Percentiles rank a stretch among this genome's conserved stretches.
phyloP scores from a whole-genome alignment of 2,329 filamentous ascomycete species.

The Claviceps arundinis region DNA sequence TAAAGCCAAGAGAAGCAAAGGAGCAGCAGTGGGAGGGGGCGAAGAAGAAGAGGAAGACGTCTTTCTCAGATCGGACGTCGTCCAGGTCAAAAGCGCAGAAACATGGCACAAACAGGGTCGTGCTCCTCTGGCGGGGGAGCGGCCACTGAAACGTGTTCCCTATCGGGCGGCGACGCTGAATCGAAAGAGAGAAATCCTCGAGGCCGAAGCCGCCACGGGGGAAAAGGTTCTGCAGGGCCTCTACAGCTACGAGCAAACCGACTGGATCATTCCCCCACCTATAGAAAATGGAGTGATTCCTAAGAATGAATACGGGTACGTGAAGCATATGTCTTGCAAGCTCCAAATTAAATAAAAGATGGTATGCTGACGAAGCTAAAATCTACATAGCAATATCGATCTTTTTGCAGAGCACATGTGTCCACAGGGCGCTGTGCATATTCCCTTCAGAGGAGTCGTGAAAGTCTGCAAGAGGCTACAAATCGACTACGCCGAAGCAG shows the following conservation, averaged over 20 bases:
- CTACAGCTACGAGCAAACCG: conserved; percentile 73
- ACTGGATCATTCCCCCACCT: conserved; percentile 86
- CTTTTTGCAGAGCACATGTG: conserved; percentile 92
- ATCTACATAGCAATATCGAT: conserved; percentile 59
- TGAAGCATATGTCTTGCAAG: background rate
- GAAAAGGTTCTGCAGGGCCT: conserved; percentile 77
- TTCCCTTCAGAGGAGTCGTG: conserved; percentile 64
- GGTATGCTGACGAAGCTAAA: conserved; percentile 10
- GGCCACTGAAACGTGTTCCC: conserved; percentile 74
- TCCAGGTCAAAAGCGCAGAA: conserved; percentile 78
- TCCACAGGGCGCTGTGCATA: conserved; percentile 67
- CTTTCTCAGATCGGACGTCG: conserved; percentile 65
- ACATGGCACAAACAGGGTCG: conserved; percentile 97
- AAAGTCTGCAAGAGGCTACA: conserved; percentile 72
- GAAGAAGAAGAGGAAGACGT: conserved; percentile 64
- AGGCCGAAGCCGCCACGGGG: conserved; percentile 66
- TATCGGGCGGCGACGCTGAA: conserved; percentile 84
- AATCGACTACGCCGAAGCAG: conserved; percentile 86
- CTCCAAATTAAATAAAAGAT: background rate
- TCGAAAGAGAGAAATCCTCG: conserved; percentile 77
- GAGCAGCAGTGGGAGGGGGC: background rate
- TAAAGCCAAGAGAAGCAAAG: conserved; percentile 58
- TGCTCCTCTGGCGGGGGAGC: conserved; percentile 53
- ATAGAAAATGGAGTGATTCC: conserved; percentile 79
- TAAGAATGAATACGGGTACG: conserved; percentile 72